Evolutionary conservation across 2,329 filamentous ascomycete genomes (phyloP).

Genomic region (Penicillium olsonii): DNA sequence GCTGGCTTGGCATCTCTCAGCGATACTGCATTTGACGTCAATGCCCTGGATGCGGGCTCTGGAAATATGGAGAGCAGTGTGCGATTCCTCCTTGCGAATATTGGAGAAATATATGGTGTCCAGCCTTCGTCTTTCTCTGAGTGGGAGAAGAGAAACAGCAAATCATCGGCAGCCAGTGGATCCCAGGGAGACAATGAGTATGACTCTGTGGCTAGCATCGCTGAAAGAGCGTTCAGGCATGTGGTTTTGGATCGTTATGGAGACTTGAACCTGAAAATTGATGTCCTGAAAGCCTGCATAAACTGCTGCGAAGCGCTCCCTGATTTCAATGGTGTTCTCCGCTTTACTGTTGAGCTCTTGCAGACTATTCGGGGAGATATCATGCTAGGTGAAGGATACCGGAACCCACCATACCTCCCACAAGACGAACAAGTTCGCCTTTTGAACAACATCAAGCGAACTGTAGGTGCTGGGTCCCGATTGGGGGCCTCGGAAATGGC

Average conservation of each 20-base stretch:
- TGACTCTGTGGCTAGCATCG: conserved; percentile 41
- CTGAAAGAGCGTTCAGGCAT: conserved; percentile 49
- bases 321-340: conserved; percentile 86
- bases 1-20: conserved; percentile 78
- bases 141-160: conserved; percentile 31
- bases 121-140: conserved; percentile 39
- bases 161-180: conserved; percentile 20
- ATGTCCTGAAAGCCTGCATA: conserved; percentile 85
- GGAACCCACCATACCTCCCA: conserved; percentile 69
- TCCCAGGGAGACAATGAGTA: conserved; percentile 25
- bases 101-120: conserved; percentile 44
- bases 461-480: conserved; percentile 72
- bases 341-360: conserved; percentile 80
- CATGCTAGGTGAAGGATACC: conserved; percentile 68
- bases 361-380: conserved; percentile 75
- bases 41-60: conserved; percentile 43
- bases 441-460: conserved; percentile 83
- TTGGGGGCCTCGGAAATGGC: conserved; percentile 69
- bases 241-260: conserved; percentile 63
- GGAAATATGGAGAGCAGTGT: conserved; percentile 46
- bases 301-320: conserved; percentile 92
- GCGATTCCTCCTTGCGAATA: conserved; percentile 38
- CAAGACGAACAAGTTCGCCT: conserved; percentile 83
- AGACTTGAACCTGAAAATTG: conserved; percentile 76
- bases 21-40: conserved; percentile 48